Evolutionary conservation across 192 early-diverging fungal species (phyloP), one percentile per base, ranked within the genome.

Genomic region (Backusella tarrabulga): DNA sequence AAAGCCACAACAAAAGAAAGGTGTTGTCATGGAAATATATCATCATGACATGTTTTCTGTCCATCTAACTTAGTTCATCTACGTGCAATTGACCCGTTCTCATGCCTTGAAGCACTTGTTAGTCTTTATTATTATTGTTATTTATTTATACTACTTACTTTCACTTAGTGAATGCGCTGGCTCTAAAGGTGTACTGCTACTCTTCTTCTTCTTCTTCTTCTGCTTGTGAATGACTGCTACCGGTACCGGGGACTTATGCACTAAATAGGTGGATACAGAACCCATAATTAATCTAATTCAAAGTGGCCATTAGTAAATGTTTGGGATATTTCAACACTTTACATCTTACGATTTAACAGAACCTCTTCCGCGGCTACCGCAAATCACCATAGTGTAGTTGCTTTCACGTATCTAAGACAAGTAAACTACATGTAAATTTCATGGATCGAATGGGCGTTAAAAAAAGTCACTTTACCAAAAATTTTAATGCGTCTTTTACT

Each of bases 201-300:
- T 23, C 40, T 81, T 79, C 67, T 80, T 85, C 74, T 83, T 83
- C 81, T 85, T 71, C 54, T 83, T 85, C 38, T 83, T 85, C 6
- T 83, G 83, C 11, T 77, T 78, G 14, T 80, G 77, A 29, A 88
- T 82, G 3, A 88, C 87, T 41, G 84, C 81, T 17, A 88, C 87
- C 1, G 87, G 87, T 3, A 85, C 85, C 11, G 85, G 79, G 9
- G 85, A 86, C 52, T 88, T 88, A 69, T 88, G 87, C 7, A 88
- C 85, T 34, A 88, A 72, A 67, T 84, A 88, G 15, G 85, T 86
- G 73, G 83, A 85, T 60, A 88, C 83, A 17, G 85, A 86, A 74
- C 87, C 87, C 41, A 88, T 76, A 29, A 86, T 34, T 12, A 88
- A 67, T 17, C 85, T 88, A 71, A 4, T 26, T n/a, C 15, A 71